Percentiles rank a stretch among this genome's conserved stretches.
phyloP scores from a whole-genome alignment of 352 stramenopile species.

The Globisporangium spiculum region DNA sequence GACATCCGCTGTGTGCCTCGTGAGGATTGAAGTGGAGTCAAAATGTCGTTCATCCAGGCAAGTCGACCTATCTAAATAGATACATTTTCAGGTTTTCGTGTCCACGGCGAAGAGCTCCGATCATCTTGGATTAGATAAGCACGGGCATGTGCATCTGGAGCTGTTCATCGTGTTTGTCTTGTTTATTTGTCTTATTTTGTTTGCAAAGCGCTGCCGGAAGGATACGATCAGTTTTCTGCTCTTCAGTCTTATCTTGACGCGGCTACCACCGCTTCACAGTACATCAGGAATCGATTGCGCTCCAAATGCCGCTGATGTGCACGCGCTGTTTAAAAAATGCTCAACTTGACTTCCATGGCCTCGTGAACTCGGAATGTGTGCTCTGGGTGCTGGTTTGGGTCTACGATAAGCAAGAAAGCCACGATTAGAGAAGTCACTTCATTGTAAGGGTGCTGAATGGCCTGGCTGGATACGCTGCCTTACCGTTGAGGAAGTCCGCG shows the following conservation, averaged over 20 bases:
- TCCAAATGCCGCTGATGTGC: not conserved
- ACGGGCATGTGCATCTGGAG: not conserved
- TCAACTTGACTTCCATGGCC: conserved; percentile 88
- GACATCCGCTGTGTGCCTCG: conserved; percentile 59
- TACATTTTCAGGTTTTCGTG: not conserved
- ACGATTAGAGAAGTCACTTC: not conserved
- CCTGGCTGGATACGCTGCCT: no score
- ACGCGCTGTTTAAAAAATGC: conserved; percentile 70
- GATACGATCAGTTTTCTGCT: not conserved
- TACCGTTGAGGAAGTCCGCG: conserved; percentile 81
- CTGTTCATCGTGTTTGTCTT: not conserved
- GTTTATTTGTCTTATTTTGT: not conserved
- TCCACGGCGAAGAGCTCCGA: not conserved
- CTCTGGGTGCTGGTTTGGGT: conserved; percentile 76
- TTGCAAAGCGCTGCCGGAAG: not conserved
- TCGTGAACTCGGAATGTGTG: conserved; percentile 83
- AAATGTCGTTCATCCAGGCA: no score
- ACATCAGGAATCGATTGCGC: not conserved
- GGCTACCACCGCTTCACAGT: not conserved
- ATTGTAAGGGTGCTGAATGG: no score
- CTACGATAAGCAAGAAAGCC: conserved; percentile 21
- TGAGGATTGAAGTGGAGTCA: not conserved
- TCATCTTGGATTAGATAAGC: not conserved
- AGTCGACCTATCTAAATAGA: not conserved
- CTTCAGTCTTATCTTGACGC: not conserved